Evolutionary conservation across 2,329 filamentous ascomycete genomes (phyloP), one percentile per base, ranked within the genome.

Genomic region (Passalora sequoiae): DNA sequence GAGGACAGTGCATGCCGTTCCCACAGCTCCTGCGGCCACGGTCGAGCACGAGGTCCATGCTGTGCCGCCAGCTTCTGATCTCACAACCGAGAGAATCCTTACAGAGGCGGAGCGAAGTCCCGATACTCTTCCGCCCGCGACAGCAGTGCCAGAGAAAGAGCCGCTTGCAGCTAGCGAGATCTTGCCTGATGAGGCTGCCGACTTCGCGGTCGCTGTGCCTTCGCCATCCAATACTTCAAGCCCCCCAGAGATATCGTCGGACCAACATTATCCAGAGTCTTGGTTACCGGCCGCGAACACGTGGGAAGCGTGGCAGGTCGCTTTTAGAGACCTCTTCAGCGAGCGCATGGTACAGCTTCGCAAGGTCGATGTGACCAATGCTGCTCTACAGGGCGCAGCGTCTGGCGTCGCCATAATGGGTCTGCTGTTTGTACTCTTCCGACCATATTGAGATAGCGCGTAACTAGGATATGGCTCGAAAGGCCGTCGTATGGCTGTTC

Each of bases 1-100:
- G 63, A 80, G 83, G 68, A 75, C 78, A 28, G 69, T 75, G 33
- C 39, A 44, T 4, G 15, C 39, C 15, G 43, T 41, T 13, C 33
- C 38, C 7, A 35, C 39, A 35, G 27, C 41, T 4, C 43, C 38
- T 13, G 39, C 22, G n/a, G 50, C 53, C 24, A 43, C 51, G 4
- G 53, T 51, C 41, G 49, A 44, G 47, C 50, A 60, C 43, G 33
- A 8, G 3, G 40, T 58, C 20, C 50, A 53, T 19, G 49, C 46
- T 8, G 53, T 46, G 4, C 46, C 54, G 22, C 46, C 58, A 38
- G 52, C 57, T 8, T 39, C 38, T 12, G 41, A 38, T 17, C 38
- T 40, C n/a, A 31, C 44, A 13, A 28, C 54, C 1, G 56, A 60
- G 43, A 41, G 36, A 6, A 21, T 46, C 5, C 49, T 53, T 16